Percentiles rank a stretch among this genome's conserved stretches.
Conservation (phyloP, 148 eudicot species). For the Rhododendron simsii region DNA sequence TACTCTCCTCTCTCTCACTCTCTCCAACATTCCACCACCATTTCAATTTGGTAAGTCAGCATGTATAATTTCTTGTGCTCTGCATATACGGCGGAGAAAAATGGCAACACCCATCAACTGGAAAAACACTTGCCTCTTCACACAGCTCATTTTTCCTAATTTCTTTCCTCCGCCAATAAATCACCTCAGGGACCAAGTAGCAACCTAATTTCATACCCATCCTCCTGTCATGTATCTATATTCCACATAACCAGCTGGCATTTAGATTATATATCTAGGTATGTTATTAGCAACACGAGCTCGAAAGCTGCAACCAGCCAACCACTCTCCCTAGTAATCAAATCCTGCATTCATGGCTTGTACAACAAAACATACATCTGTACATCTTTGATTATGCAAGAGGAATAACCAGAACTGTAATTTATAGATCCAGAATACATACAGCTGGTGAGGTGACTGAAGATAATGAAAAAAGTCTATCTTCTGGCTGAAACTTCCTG, state of each 20-base stretch:
- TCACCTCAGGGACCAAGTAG: neutral
- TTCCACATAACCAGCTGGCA: neutral
- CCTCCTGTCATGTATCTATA: neutral
- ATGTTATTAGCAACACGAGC: neutral
- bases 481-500: constrained; percentile 93
- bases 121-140: neutral
- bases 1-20: neutral
- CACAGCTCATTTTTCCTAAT: neutral
- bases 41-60: neutral
- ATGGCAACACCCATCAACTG: neutral
- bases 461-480: constrained; percentile 87
- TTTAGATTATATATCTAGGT: neutral
- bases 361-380: neutral
- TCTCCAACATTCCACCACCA: neutral
- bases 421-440: constrained; percentile 24
- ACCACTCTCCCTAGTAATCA: neutral
- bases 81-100: neutral
- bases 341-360: neutral
- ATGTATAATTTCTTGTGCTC: neutral
- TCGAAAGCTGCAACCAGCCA: neutral
- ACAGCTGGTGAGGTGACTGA: constrained; percentile 95
- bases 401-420: neutral
- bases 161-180: too few species aligned
- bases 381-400: neutral
- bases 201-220: neutral